phyloP scores from a whole-genome alignment of 352 stramenopile species.

The Phytopythium chamaehyphon region DNA sequence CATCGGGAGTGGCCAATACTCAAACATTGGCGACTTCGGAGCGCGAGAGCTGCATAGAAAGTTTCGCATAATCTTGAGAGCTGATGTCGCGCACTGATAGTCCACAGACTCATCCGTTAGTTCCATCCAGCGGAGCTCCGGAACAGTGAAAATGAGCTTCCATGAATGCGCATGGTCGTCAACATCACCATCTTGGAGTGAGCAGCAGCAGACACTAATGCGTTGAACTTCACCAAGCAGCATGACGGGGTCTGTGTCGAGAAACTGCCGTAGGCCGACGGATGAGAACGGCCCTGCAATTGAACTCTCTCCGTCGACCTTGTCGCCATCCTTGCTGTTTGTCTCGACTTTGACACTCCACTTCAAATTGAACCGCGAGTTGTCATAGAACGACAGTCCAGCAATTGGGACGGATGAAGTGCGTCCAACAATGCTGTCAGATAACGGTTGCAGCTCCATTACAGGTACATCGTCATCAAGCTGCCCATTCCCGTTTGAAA shows the following conservation, averaged over 20 bases:
- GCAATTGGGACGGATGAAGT: constrained; percentile 60
- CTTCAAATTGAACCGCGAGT: constrained; percentile 58
- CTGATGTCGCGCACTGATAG: constrained; percentile 34
- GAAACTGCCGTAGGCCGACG: constrained; percentile 48
- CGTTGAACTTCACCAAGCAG: constrained; percentile 27
- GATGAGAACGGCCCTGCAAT: constrained; percentile 47
- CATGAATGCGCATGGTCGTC: constrained; percentile 40
- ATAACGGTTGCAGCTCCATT: constrained; percentile 51
- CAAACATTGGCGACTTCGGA: constrained; percentile 11
- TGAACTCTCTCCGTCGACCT: constrained; percentile 3
- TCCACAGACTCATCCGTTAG: constrained; percentile 61
- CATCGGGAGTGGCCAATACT: constrained; percentile 50
- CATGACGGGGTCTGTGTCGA: constrained; percentile 39
- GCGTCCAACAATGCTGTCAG: constrained; percentile 31
- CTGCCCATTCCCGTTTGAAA: constrained; percentile 5
- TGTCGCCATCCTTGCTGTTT: too few relatives aligned
- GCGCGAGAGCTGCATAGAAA: constrained; percentile 54
- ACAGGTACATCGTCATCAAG: constrained; percentile 59
- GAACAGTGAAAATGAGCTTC: constrained; percentile 55
- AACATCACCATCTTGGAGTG: constrained; percentile 26
- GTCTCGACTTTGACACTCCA: constrained; percentile 49
- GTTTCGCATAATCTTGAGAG: constrained; percentile 58
- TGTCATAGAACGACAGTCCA: constrained; percentile 53
- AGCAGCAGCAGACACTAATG: constrained; percentile 69
- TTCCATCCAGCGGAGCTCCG: constrained; percentile 81